phyloP scores from a whole-genome alignment of 768 basidiomycete genomes.

The Mycena floridula region DNA sequence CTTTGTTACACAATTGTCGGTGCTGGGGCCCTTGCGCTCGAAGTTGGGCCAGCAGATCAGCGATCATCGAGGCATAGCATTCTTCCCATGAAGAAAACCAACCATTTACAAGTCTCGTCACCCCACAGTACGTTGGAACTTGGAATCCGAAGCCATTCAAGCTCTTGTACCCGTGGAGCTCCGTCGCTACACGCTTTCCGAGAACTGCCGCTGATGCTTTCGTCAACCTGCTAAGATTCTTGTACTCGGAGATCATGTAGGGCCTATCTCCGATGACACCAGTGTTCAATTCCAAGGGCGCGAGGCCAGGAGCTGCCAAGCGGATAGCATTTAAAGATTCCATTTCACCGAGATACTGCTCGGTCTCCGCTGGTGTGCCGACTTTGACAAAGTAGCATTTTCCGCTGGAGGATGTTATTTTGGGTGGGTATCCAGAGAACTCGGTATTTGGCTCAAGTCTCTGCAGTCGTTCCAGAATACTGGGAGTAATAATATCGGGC shows the following conservation, averaged over 20 bases:
- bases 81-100: constrained; percentile 70
- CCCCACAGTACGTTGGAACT: constrained; percentile 74
- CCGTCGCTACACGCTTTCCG: constrained; percentile 57
- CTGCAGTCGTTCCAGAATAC: constrained; percentile 39
- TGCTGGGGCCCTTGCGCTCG: constrained; percentile 33
- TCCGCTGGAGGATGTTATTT: constrained; percentile 51
- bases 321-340: constrained; percentile 61
- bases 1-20: constrained; percentile 42
- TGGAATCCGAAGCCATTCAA: constrained; percentile 59
- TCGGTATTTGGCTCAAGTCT: constrained; percentile 43
- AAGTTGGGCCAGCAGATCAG: constrained; percentile 47
- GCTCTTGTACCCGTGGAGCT: constrained; percentile 56
- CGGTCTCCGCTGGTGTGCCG: constrained; percentile 43
- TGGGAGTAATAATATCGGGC: too few species aligned
- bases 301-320: constrained; percentile 61
- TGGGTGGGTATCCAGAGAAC: constrained; percentile 40
- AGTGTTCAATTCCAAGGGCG: constrained; percentile 48
- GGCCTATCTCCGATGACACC: constrained; percentile 42
- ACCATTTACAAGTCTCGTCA: constrained; percentile 63
- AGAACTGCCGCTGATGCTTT: constrained; percentile 39
- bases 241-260: constrained; percentile 74
- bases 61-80: constrained; percentile 59
- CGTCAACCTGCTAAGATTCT: constrained; percentile 45
- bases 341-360: constrained; percentile 66
- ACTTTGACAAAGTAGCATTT: constrained; percentile 57